Conservation (phyloP, 2,329 filamentous ascomycete species). For the Epichloe typhina region DNA sequence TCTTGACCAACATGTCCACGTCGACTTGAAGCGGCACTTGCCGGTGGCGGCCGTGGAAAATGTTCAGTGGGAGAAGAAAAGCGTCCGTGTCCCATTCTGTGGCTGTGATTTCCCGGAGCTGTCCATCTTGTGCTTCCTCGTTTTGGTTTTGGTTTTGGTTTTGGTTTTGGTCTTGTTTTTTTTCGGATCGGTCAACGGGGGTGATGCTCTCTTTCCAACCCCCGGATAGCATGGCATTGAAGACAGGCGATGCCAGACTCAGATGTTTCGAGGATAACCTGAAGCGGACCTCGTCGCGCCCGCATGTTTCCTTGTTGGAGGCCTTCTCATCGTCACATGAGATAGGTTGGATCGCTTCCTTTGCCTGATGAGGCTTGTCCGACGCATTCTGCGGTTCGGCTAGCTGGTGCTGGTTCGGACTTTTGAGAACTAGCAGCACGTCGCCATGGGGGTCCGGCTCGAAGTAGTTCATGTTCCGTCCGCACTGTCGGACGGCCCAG, state of each 20-base stretch:
- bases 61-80: not conserved
- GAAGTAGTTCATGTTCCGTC: not conserved
- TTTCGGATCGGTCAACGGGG: not conserved
- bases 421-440: not conserved
- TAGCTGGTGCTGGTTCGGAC: not conserved
- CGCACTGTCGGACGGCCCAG: no score
- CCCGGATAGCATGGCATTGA: constrained; percentile 7
- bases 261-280: constrained; percentile 23
- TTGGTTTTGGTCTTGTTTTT: not conserved
- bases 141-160: not conserved
- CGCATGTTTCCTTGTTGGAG: not conserved
- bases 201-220: constrained; percentile 11
- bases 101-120: not conserved
- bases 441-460: constrained; percentile 1
- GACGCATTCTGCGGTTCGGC: not conserved
- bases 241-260: constrained; percentile 16
- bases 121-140: no score
- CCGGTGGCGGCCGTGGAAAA: not conserved
- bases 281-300: not conserved
- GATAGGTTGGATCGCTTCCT: not conserved
- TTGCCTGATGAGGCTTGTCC: not conserved
- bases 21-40: constrained; percentile 13
- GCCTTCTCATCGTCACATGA: not conserved
- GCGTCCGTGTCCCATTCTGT: not conserved
- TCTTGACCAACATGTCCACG: constrained; percentile 27